Conservation (phyloP, 2,329 filamentous ascomycete genomes). For the Myriosclerotinia curreyana region DNA sequence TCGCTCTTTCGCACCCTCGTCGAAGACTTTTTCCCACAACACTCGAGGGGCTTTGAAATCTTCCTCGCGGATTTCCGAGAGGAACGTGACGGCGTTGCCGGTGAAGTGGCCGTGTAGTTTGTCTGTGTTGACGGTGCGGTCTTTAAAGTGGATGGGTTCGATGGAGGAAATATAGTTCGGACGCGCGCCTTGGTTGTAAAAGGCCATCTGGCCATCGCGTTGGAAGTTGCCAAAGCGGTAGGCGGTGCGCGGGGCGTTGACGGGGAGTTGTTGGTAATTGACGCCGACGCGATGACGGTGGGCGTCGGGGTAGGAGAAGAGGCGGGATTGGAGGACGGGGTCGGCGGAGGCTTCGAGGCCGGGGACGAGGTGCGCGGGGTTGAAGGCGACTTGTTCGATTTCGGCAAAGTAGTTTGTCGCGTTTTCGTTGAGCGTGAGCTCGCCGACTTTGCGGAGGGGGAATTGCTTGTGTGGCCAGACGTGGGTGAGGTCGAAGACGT, state of each 20-base stretch:
- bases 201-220: conserved; percentile 41
- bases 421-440: conserved; percentile 49
- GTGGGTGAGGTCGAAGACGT: conserved; percentile 54
- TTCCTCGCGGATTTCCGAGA: conserved; percentile 42
- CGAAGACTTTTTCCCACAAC: conserved; percentile 42
- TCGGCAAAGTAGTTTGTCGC: conserved; percentile 58
- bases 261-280: conserved; percentile 56
- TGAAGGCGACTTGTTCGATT: conserved; percentile 68
- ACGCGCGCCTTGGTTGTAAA: conserved; percentile 48
- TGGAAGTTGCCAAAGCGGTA: conserved; percentile 38
- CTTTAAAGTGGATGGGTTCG: conserved; percentile 36
- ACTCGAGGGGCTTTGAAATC: conserved; percentile 40
- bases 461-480: conserved; percentile 49
- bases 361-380: conserved; percentile 60
- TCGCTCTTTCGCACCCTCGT: conserved; percentile 54
- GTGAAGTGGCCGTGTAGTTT: conserved; percentile 49
- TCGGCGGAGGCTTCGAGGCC: conserved; percentile 67
- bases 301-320: conserved; percentile 68
- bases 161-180: conserved; percentile 45
- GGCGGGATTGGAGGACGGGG: conserved; percentile 62
- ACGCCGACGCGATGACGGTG: conserved; percentile 55
- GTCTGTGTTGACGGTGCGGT: conserved; percentile 42
- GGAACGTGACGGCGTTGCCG: conserved; percentile 47
- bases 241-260: conserved; percentile 38
- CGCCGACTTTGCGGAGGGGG: conserved; percentile 50